Conservation (phyloP, 176 grass and related monocot species). For the Phoenix roebelenii region DNA sequence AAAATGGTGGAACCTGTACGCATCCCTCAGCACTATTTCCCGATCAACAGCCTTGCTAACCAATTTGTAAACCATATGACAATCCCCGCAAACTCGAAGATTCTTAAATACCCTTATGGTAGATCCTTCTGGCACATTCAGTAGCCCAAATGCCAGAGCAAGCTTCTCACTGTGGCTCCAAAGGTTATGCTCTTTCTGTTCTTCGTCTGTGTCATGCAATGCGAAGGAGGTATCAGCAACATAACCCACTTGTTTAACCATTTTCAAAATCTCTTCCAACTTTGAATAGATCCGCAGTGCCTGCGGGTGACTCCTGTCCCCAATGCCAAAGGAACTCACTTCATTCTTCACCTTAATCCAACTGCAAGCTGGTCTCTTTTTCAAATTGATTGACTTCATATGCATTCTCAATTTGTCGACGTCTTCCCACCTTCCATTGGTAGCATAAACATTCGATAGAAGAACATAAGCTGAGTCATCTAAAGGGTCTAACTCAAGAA, state of each 20-base stretch:
- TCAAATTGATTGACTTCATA: conserved; percentile 85
- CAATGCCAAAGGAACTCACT: conserved; percentile 63
- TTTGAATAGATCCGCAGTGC: conserved; percentile 51
- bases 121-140: conserved; percentile 36
- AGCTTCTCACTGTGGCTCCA: conserved; percentile 89
- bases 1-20: conserved; percentile 84
- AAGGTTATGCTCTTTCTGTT: conserved; percentile 80
- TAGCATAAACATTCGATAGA: conserved; percentile 75
- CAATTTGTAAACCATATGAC: conserved; percentile 83
- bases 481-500: conserved; percentile 71
- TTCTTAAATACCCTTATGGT: conserved; percentile 78
- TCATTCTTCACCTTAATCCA: conserved; percentile 87
- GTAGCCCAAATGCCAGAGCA: conserved; percentile 59
- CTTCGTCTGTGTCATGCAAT: conserved; percentile 79
- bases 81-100: conserved; percentile 75
- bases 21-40: conserved; percentile 71
- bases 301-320: conserved; percentile 44
- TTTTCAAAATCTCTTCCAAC: conserved; percentile 50
- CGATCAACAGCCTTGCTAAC: conserved; percentile 41
- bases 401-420: conserved; percentile 70
- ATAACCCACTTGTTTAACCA: conserved; percentile 56
- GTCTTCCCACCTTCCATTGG: conserved; percentile 54
- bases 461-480: conserved; percentile 92
- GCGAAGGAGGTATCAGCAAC: conserved; percentile 55
- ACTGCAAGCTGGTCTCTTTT: conserved; percentile 74